A percentile compares a stretch with the other conserved stretches of the same genome.
phyloP scores from a whole-genome alignment of 163 green algal species.

The Chloroidium sp. region DNA sequence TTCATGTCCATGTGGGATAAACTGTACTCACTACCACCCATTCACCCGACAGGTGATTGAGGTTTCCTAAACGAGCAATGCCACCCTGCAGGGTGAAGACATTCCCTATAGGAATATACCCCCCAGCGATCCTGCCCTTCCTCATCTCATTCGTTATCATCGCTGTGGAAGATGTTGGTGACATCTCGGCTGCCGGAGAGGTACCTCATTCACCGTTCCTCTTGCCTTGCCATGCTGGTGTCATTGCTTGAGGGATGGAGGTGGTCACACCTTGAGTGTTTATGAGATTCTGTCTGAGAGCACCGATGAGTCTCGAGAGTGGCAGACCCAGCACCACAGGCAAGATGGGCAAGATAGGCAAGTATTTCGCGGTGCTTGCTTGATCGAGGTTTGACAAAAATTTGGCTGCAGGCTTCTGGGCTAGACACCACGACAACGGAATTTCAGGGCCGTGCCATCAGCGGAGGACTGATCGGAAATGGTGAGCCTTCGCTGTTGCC shows the following conservation, averaged over 20 bases:
- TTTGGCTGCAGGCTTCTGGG: constrained; percentile 37
- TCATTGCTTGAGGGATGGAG: too few species aligned
- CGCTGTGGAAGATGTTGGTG: constrained; percentile 63
- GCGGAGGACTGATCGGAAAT: constrained; percentile 46
- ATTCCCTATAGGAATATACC: background rate
- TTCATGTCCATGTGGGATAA: too few species aligned
- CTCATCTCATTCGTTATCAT: background rate
- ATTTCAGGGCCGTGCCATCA: constrained; percentile 30
- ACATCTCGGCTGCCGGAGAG: constrained; percentile 56
- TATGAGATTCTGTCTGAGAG: too few species aligned
- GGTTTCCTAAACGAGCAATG: background rate
- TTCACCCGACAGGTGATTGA: background rate
- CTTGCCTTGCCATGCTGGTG: background rate
- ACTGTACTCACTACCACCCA: too few species aligned
- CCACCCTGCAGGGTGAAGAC: background rate
- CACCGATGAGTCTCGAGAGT: too few species aligned
- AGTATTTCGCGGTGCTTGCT: too few species aligned
- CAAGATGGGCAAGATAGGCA: too few species aligned
- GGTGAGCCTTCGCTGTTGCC: background rate
- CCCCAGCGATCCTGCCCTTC: background rate
- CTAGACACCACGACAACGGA: constrained; percentile 21
- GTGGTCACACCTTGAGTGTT: too few species aligned
- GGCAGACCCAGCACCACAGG: too few species aligned
- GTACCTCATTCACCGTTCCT: background rate
- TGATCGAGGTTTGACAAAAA: too few species aligned